These are phyloP conservation scores for Thermochaetoides thermophila DNA, from an alignment of 495 filamentous ascomycete genomes.

Conservation along the genomic window DNA sequence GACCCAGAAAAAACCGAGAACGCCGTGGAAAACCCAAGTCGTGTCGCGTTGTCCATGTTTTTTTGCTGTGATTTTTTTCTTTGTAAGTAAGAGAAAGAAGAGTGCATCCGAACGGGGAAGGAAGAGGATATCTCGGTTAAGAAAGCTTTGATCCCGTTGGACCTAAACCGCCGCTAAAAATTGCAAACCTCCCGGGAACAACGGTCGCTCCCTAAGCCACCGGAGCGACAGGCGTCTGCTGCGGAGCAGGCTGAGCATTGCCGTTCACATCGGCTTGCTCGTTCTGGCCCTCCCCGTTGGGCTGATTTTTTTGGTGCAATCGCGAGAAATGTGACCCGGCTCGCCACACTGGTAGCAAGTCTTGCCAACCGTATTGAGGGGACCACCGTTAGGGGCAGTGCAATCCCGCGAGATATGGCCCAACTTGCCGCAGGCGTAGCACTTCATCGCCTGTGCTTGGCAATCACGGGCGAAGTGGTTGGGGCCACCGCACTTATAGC, in stretches of 20 bases:
- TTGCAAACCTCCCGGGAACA: too few species aligned
- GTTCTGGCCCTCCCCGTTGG: conserved; percentile 29
- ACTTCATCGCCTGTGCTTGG: conserved; percentile 99
- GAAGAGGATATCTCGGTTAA: conserved; percentile 1
- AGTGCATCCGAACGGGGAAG: conserved; percentile 1
- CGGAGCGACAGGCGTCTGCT: conserved; percentile 15
- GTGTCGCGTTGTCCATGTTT: conserved; percentile 6
- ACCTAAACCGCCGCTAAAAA: too few species aligned
- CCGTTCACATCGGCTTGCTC: conserved; percentile 15
- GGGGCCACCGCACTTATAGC: conserved; percentile 98
- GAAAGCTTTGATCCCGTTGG: too few species aligned
- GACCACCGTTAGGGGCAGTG: conserved; percentile 91
- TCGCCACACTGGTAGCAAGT: conserved; percentile 97
- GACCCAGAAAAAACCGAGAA: conserved; percentile 10
- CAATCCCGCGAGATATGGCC: conserved; percentile 97
- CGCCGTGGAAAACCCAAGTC: conserved; percentile 10
- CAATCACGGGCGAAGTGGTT: conserved; percentile 99
- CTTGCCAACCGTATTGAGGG: conserved; percentile 89
- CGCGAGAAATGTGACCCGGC: conserved; percentile 88
- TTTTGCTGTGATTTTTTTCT: too few species aligned
- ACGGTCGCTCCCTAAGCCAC: too few species aligned
- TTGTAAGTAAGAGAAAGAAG: too few species aligned
- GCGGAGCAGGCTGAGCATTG: conserved; percentile 14
- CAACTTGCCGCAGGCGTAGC: conserved; percentile 97
- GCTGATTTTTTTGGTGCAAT: conserved; percentile 62